Evolutionary conservation across 140 eudicot species (phyloP), one percentile per base, ranked within the genome.

Genomic region (Ambrosia hybrid): DNA sequence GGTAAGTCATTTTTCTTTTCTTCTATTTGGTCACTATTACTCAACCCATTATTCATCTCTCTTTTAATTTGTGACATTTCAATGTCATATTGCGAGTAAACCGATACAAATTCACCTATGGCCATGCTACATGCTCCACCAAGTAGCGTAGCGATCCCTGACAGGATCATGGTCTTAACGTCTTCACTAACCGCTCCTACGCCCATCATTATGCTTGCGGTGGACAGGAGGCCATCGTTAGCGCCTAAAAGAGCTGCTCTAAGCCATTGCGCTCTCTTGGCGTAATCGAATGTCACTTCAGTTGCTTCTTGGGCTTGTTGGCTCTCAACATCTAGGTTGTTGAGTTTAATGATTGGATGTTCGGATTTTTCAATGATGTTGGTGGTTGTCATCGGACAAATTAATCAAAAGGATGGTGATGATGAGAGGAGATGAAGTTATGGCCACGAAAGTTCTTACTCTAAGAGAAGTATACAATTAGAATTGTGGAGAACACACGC

Each of bases 101-200:
- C 88, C 2, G 83, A 84, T n/a, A 84, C 89, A 15, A 81, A 84
- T 65, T 84, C 89, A 15, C 89, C 89, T 9, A 84, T 78, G 56
- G 86, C 89, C 89, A 81, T 84, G 74, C 89, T 84, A 68, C 82
- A 84, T 9, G 89, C 86, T 51, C 89, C 89, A 8, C 79, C 89
- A 0, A 84, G 74, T 1, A 81, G 55, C 0, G 81, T 79, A 0
- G 89, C 85, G 6, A 81, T 72, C 52, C 89, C 89, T 0, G 84
- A 71, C 26, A 84, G 71, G 65, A 84, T 64, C 89, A 84, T 84
- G 78, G 84, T 74, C 51, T 63, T 72, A 37, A 43, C n/a, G n/a
- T 84, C 86, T 36, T 81, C 16, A 37, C 79, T 57, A 10, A 81
- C 77, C 0, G 89, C 83, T 2, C 89, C 86, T 1, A 84, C 82